Conservation (phyloP, 1,284 basidiomycete species). For the Cryptococcus sp. region DNA sequence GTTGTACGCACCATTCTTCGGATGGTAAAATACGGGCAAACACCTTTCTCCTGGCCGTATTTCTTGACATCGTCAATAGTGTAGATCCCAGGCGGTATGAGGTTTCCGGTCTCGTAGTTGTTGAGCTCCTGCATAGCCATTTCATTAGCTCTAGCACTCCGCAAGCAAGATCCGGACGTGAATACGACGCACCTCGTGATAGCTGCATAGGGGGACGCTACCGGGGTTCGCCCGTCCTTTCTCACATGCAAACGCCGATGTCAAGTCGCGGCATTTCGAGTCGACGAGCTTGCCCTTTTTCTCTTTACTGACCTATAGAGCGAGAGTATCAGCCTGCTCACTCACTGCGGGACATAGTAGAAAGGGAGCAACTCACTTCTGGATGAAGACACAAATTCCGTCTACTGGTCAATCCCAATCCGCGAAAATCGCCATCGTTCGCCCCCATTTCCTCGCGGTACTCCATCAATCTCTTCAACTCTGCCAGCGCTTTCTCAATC, state of each 20-base stretch:
- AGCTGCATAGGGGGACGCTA: constrained; percentile 88
- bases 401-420: constrained; percentile 89
- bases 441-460: constrained; percentile 78
- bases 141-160: background rate
- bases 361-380: constrained; percentile 61
- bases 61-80: constrained; percentile 92
- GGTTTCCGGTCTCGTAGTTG: constrained; percentile 77
- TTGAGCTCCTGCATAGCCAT: constrained; percentile 62
- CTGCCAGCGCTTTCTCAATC: constrained; percentile 97
- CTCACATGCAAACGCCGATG: constrained; percentile 80
- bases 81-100: constrained; percentile 87
- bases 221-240: constrained; percentile 85
- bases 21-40: constrained; percentile 96
- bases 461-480: constrained; percentile 91
- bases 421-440: constrained; percentile 81
- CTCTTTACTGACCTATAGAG: constrained; percentile 78
- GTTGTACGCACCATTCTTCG: constrained; percentile 77
- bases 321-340: background rate
- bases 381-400: constrained; percentile 98
- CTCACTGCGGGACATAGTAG: background rate
- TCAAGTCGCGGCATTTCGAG: constrained; percentile 93
- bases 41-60: constrained; percentile 79
- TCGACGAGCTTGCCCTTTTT: constrained; percentile 98
- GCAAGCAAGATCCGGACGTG: background rate
- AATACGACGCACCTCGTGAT: constrained; percentile 75